phyloP scores from a whole-genome alignment of 2,329 filamentous ascomycete species.

The Pyricularia sp. region DNA sequence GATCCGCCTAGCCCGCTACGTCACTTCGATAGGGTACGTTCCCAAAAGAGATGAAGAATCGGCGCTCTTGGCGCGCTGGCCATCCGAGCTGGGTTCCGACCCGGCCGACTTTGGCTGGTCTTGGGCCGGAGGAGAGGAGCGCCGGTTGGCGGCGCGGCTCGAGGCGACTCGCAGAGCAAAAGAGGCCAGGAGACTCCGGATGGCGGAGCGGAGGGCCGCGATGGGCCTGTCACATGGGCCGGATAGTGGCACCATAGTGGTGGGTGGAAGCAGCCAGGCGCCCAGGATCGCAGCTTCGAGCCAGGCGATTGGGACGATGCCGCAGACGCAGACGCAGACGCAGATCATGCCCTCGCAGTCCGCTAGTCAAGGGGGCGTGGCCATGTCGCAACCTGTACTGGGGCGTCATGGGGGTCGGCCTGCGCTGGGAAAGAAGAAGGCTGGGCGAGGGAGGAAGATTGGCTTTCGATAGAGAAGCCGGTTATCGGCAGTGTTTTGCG shows the following conservation, averaged over 20 bases:
- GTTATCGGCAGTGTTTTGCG: neutral
- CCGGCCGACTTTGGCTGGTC: slow-evolving; percentile 3
- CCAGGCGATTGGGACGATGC: neutral
- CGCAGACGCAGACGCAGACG: slow-evolving; percentile 3
- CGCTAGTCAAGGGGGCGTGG: neutral
- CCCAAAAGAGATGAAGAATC: neutral
- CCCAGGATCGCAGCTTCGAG: neutral
- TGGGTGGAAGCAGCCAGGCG: neutral
- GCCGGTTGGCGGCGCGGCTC: neutral
- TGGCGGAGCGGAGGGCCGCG: neutral
- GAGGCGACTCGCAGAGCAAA: neutral
- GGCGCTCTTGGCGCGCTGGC: slow-evolving; percentile 2
- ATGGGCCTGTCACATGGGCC: neutral
- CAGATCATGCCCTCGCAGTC: neutral
- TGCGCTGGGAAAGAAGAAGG: neutral
- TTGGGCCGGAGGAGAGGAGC: neutral
- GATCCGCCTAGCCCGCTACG: slow-evolving; percentile 2
- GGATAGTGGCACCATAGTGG: neutral
- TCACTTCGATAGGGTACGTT: slow-evolving; percentile 1
- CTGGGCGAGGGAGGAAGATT: neutral
- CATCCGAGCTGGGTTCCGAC: neutral
- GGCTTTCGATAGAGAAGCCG: neutral
- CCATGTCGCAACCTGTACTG: slow-evolving; percentile 3
- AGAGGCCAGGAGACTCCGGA: neutral
- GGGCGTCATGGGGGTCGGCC: neutral